These are phyloP conservation scores for Claviceps capensis DNA, from an alignment of 2,329 filamentous ascomycete genomes.

Conservation along the genomic window DNA sequence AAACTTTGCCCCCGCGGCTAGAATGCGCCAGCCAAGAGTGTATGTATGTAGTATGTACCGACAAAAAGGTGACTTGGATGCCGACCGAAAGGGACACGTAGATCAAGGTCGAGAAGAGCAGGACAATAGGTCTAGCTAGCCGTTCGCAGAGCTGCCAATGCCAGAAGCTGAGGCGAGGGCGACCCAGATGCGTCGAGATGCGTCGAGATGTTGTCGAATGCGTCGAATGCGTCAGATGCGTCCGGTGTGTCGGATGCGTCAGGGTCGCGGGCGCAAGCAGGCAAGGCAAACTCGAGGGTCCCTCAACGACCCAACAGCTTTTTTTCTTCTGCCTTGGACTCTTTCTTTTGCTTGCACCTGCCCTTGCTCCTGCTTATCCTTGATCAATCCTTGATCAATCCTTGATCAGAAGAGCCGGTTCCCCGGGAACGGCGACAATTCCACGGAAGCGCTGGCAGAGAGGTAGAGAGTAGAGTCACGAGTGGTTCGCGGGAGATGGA, in stretches of 20 bases:
- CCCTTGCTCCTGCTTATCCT: neutral
- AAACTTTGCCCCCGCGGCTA: neutral
- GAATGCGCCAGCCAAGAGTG: neutral
- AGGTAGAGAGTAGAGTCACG: neutral
- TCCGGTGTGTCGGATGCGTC: neutral
- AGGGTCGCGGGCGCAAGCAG: neutral
- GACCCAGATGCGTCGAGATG: too few relatives aligned
- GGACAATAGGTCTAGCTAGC: neutral
- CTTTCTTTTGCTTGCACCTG: neutral
- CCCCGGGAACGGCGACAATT: slow-evolving; percentile 6
- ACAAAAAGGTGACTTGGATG: neutral
- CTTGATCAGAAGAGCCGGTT: neutral
- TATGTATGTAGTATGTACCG: neutral
- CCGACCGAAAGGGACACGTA: neutral
- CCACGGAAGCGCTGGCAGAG: neutral
- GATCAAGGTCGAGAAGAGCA: too few relatives aligned
- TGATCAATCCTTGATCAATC: too few relatives aligned
- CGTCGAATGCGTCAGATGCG: neutral
- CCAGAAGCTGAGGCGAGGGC: too few relatives aligned
- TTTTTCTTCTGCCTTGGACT: neutral
- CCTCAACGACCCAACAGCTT: neutral
- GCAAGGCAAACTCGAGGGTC: neutral
- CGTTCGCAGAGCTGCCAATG: neutral
- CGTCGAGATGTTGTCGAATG: neutral
- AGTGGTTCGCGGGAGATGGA: neutral